Conservation (phyloP, 345 rosid species). For the Salix exigua region DNA sequence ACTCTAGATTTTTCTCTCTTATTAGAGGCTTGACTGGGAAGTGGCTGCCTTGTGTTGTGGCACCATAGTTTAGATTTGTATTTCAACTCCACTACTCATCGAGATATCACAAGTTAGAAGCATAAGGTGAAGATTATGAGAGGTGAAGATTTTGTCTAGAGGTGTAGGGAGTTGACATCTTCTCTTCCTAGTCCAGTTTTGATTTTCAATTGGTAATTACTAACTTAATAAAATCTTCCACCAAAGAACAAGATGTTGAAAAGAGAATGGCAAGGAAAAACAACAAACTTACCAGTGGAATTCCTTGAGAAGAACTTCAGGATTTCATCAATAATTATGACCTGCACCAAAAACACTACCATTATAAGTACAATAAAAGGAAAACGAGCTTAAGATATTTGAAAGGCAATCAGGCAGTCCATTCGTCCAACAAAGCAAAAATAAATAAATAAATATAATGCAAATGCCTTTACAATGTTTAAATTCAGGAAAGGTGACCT, state of each 20-base stretch:
- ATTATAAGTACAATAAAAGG: background rate
- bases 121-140: background rate
- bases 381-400: background rate
- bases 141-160: background rate
- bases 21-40: background rate
- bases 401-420: background rate
- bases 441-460: background rate
- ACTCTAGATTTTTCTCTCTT: background rate
- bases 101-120: background rate
- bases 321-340: conserved; percentile 84
- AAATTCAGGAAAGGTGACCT: background rate
- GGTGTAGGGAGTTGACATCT: background rate
- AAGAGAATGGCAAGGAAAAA: background rate
- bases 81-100: background rate
- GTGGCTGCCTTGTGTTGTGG: background rate
- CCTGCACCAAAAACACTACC: conserved; percentile 42
- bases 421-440: background rate
- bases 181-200: background rate
- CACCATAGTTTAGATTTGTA: background rate
- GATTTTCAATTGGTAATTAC: background rate
- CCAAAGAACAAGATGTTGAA: background rate
- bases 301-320: conserved; percentile 91
- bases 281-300: conserved; percentile 44
- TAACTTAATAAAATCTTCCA: background rate
- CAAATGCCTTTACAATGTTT: background rate